Conservation (phyloP, 2,329 filamentous ascomycete species). For the Mollisiaceae sp. region DNA sequence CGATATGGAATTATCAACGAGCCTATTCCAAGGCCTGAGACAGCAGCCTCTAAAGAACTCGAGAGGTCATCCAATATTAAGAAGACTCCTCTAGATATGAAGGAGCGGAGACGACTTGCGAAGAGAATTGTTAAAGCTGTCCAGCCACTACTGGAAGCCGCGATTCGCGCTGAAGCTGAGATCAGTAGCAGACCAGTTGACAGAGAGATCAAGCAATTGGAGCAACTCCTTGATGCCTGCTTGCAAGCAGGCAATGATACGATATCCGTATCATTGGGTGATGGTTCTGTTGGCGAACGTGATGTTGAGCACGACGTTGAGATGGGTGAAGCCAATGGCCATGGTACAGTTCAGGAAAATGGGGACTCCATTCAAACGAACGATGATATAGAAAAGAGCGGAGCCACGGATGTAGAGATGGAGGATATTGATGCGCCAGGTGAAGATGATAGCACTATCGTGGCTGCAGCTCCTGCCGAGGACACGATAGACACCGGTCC, state of each 20-base stretch:
- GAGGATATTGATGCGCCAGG: constrained; percentile 44
- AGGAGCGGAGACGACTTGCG: constrained; percentile 81
- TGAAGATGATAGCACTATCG: constrained; percentile 30
- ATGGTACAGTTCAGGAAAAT: constrained; percentile 25
- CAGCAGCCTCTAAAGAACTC: constrained; percentile 41
- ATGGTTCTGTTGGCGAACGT: constrained; percentile 47
- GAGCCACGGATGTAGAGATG: constrained; percentile 44
- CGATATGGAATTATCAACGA: constrained; percentile 51
- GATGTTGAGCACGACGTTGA: constrained; percentile 44
- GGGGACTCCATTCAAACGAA: constrained; percentile 17
- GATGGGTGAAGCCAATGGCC: constrained; percentile 27
- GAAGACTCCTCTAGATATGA: constrained; percentile 65
- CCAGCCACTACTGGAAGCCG: constrained; percentile 77
- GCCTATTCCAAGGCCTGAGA: constrained; percentile 29
- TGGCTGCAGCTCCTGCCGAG: constrained; percentile 13
- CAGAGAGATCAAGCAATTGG: constrained; percentile 73
- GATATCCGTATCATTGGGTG: constrained; percentile 48
- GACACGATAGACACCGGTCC: constrained; percentile 37
- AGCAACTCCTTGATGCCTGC: constrained; percentile 72
- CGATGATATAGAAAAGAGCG: constrained; percentile 19
- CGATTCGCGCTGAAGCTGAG: constrained; percentile 81
- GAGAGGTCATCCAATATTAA: constrained; percentile 41
- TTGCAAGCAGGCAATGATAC: constrained; percentile 54
- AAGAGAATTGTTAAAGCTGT: constrained; percentile 88
- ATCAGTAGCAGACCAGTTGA: constrained; percentile 73